These are phyloP conservation scores for Aspergillus sp. DNA, from an alignment of 2,329 filamentous ascomycete species.

Conservation along the genomic window DNA sequence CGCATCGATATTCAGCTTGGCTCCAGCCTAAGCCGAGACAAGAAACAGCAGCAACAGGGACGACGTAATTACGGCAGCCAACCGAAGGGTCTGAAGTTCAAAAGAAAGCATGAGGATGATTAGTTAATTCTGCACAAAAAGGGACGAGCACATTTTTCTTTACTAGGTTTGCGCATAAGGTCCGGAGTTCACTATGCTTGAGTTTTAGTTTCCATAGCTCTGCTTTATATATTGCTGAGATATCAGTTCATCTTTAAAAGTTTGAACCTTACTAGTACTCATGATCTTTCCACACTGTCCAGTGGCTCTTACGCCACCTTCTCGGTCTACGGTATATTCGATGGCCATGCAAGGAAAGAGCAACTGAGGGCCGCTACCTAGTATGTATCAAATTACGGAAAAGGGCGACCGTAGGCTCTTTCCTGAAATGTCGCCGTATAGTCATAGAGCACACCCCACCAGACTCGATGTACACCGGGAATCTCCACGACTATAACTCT, in stretches of 20 bases:
- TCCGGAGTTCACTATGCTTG: conserved; percentile 9
- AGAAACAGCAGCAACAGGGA: conserved; percentile 64
- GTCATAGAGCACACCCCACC: no score
- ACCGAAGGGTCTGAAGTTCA: conserved; percentile 60
- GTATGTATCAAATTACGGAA: no score
- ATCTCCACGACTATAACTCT: no score
- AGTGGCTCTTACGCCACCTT: no score
- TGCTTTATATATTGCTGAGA: conserved; percentile 1
- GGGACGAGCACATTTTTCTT: conserved; percentile 11
- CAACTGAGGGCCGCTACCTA: not conserved
- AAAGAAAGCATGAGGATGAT: conserved; percentile 50
- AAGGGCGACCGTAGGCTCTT: no score
- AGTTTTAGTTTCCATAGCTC: conserved; percentile 7
- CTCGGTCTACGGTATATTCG: not conserved
- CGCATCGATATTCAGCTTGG: conserved; percentile 79
- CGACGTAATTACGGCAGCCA: conserved; percentile 78
- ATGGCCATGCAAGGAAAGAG: not conserved
- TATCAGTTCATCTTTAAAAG: conserved; percentile 6
- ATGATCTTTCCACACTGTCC: no score
- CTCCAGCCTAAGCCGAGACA: conserved; percentile 74
- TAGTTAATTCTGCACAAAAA: conserved; percentile 17
- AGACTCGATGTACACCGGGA: no score
- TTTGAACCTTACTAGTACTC: not conserved
- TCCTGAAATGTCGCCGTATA: no score
- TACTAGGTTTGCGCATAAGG: conserved; percentile 18